Percentiles rank a stretch among this genome's conserved stretches.
Conservation (phyloP, 495 filamentous ascomycete genomes). For the Trichoderma gamsii region DNA sequence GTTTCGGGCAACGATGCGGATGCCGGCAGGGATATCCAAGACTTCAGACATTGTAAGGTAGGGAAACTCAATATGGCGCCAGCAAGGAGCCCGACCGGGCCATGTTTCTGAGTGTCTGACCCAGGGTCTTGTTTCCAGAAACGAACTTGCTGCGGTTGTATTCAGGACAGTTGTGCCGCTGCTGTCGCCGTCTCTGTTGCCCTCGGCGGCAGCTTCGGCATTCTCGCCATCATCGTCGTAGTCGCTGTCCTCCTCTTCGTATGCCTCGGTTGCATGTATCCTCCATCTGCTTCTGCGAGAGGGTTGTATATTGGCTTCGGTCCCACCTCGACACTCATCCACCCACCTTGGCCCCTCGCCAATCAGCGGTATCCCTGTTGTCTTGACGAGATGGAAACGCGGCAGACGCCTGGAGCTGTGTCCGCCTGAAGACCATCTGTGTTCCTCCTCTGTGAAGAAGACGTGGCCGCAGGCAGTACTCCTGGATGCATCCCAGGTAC, state of each 20-base stretch:
- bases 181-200: not conserved
- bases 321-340: constrained; percentile 42
- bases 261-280: constrained; percentile 29
- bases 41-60: constrained; percentile 52
- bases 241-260: not conserved
- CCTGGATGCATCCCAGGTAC: constrained; percentile 38
- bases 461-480: constrained; percentile 21
- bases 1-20: constrained; percentile 51
- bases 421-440: constrained; percentile 42
- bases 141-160: not conserved
- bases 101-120: constrained; percentile 17
- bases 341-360: constrained; percentile 49
- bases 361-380: constrained; percentile 50
- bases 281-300: constrained; percentile 37
- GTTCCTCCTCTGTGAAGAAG: constrained; percentile 41
- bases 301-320: constrained; percentile 40
- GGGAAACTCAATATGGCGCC: constrained; percentile 50
- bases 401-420: constrained; percentile 33
- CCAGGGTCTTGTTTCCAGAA: not conserved
- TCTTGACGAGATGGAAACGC: constrained; percentile 40
- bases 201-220: not conserved
- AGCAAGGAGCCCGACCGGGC: constrained; percentile 44
- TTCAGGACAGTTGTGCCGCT: too few relatives aligned
- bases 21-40: constrained; percentile 45
- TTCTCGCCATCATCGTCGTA: not conserved